Conservation (phyloP, 306 rosid species). For the Alnus glutinosa region DNA sequence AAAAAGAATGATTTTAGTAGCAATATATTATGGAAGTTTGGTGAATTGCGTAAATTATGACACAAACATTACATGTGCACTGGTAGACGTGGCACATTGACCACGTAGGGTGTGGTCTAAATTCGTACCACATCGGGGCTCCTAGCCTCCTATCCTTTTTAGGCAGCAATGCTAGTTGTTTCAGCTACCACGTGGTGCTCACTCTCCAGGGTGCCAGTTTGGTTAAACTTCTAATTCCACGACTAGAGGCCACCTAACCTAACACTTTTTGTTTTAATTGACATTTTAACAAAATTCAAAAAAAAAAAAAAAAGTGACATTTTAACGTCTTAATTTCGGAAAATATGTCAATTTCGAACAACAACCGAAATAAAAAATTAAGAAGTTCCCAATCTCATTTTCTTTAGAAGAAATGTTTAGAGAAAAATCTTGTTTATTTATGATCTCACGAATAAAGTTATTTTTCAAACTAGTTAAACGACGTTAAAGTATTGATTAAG, state of each 20-base stretch:
- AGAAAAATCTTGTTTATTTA: too few relatives aligned
- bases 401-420: too few relatives aligned
- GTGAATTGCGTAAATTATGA: conserved; percentile 27
- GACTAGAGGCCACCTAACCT: not conserved
- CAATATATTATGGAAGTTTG: not conserved
- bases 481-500: too few relatives aligned
- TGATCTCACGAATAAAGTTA: too few relatives aligned
- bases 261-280: not conserved
- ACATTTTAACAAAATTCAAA: not conserved
- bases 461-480: too few relatives aligned
- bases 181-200: not conserved
- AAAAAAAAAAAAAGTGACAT: not conserved
- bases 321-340: not conserved
- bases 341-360: not conserved
- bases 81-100: conserved; percentile 37
- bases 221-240: not conserved
- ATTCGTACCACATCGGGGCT: conserved; percentile 6
- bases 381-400: too few relatives aligned
- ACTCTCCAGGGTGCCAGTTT: not conserved
- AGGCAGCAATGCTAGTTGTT: conserved; percentile 6
- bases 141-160: not conserved
- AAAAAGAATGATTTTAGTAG: not conserved
- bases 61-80: conserved; percentile 58
- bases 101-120: conserved; percentile 25
- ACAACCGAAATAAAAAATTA: not conserved